Conservation (phyloP, 2,329 filamentous ascomycete species). For the Hymenoscyphus linearis region DNA sequence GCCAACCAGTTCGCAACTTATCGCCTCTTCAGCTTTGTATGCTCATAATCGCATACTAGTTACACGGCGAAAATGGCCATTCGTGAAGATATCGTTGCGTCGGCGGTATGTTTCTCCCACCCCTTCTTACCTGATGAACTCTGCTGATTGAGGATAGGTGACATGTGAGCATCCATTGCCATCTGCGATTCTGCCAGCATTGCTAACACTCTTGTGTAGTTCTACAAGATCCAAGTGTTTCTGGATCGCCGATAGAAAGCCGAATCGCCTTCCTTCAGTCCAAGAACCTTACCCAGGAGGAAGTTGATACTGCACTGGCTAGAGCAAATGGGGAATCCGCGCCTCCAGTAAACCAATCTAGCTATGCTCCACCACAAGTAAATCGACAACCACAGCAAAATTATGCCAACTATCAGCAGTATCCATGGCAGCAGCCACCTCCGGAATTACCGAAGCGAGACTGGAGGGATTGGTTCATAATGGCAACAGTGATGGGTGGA, state of each 20-base stretch:
- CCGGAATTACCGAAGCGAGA: conserved; percentile 70
- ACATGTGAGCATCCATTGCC: conserved; percentile 29
- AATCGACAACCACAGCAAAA: conserved; percentile 38
- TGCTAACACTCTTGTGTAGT: conserved; percentile 47
- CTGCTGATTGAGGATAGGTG: conserved; percentile 28
- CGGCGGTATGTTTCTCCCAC: conserved; percentile 56
- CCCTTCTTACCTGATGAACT: conserved; percentile 11
- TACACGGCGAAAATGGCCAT: conserved; percentile 59
- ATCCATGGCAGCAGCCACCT: conserved; percentile 53
- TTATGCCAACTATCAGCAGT: conserved; percentile 44
- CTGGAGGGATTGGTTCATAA: conserved; percentile 99
- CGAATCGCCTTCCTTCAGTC: conserved; percentile 88
- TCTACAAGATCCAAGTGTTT: conserved; percentile 89
- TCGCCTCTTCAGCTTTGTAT: neutral
- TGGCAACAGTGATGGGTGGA: conserved; percentile 90
- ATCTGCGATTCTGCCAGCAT: neutral
- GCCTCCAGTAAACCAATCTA: conserved; percentile 37
- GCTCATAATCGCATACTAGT: conserved; percentile 2
- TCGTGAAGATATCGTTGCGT: conserved; percentile 86
- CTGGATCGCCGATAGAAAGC: conserved; percentile 85
- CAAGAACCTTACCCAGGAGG: conserved; percentile 95
- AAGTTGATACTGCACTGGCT: conserved; percentile 79
- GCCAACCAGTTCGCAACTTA: neutral
- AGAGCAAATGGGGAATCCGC: conserved; percentile 60
- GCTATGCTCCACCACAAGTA: conserved; percentile 39